phyloP scores from a whole-genome alignment of 2,329 filamentous ascomycete genomes.

The Drechslerella coelobrocha region DNA sequence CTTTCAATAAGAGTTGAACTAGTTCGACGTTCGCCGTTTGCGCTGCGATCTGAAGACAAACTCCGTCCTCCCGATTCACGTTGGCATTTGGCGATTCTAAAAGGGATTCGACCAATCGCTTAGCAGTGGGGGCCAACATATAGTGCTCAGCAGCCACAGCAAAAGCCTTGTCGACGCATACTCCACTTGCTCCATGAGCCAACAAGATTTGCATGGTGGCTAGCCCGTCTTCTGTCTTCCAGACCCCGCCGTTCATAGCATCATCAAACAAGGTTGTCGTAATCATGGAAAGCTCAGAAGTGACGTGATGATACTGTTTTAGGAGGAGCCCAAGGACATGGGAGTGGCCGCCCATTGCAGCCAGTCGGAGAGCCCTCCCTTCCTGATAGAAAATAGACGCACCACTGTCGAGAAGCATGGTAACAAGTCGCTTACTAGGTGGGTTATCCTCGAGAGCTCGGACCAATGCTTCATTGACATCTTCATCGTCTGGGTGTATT shows the following conservation, averaged over 20 bases:
- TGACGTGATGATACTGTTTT: background rate
- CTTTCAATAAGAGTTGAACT: slow-evolving; percentile 21
- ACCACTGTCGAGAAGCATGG: slow-evolving; percentile 33
- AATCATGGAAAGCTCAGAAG: slow-evolving; percentile 16
- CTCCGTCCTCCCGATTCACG: slow-evolving; percentile 43
- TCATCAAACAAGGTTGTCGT: slow-evolving; percentile 35
- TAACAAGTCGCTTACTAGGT: slow-evolving; percentile 30
- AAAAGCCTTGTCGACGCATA: slow-evolving; percentile 44
- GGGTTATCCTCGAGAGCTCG: slow-evolving; percentile 29
- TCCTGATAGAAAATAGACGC: slow-evolving; percentile 36
- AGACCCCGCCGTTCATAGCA: slow-evolving; percentile 37
- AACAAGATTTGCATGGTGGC: slow-evolving; percentile 33
- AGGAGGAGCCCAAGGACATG: slow-evolving; percentile 26
- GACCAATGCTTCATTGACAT: slow-evolving; percentile 36
- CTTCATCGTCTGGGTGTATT: slow-evolving; percentile 22
- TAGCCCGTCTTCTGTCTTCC: slow-evolving; percentile 43
- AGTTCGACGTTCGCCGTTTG: slow-evolving; percentile 40
- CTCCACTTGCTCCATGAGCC: slow-evolving; percentile 29
- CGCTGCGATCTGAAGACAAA: slow-evolving; percentile 32
- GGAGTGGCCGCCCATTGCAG: slow-evolving; percentile 26
- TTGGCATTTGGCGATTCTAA: slow-evolving; percentile 36
- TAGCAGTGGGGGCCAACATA: slow-evolving; percentile 29
- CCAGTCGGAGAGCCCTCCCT: slow-evolving; percentile 27
- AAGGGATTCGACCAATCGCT: slow-evolving; percentile 33
- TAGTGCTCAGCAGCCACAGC: slow-evolving; percentile 33